phyloP scores from a whole-genome alignment of 345 rosid species.

The Eutrema yunnanense region DNA sequence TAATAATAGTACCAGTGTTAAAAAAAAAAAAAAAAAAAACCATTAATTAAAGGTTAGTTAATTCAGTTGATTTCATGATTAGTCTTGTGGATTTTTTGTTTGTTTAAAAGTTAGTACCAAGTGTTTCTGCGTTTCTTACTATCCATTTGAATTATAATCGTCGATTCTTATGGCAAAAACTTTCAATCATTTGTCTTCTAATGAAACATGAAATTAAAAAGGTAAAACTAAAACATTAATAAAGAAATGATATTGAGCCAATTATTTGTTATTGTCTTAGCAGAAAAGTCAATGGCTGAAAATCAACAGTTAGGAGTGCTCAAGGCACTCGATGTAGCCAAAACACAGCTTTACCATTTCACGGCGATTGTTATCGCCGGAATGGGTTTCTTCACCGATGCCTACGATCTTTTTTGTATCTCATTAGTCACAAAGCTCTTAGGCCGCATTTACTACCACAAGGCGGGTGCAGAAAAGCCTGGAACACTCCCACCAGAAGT shows the following conservation, averaged over 20 bases:
- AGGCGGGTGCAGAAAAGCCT: conserved; percentile 23
- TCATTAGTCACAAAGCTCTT: conserved; percentile 30
- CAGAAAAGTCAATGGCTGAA: conserved; percentile 8
- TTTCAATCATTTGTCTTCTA: background rate
- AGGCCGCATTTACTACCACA: conserved; percentile 32
- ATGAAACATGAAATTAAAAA: background rate
- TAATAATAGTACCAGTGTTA: too few species aligned
- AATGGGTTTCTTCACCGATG: conserved; percentile 38
- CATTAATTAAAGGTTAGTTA: conserved; percentile 10
- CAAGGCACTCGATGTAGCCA: conserved; percentile 31
- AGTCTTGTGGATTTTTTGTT: background rate
- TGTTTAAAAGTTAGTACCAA: background rate
- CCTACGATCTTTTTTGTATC: conserved; percentile 32
- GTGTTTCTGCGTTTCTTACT: background rate
- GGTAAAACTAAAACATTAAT: background rate
- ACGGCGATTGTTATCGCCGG: conserved; percentile 33
- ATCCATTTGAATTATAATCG: background rate
- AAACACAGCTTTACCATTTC: conserved; percentile 27
- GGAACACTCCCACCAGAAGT: conserved; percentile 43
- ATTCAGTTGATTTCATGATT: background rate
- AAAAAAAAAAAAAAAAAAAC: too few species aligned
- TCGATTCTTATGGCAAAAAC: background rate
- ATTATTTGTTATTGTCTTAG: background rate
- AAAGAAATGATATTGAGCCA: background rate
- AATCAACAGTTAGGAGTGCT: conserved; percentile 25